Evolutionary conservation across 306 rosid species (phyloP).

Genomic region (Dalbergia cochinchinensis): DNA sequence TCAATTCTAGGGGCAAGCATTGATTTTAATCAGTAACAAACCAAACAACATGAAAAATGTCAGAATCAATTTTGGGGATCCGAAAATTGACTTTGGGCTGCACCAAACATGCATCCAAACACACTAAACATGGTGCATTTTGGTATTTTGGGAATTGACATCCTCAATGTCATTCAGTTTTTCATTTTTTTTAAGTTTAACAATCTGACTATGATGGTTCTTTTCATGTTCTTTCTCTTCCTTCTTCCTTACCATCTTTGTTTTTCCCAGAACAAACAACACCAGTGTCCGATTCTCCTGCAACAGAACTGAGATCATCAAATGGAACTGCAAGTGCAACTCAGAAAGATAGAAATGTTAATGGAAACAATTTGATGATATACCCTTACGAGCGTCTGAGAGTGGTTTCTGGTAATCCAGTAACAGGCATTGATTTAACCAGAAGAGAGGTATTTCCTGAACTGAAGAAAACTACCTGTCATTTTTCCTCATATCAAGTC

Average conservation of each 20-base stretch:
- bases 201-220: neutral
- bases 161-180: conserved; percentile 20
- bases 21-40: too few species aligned
- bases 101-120: too few species aligned
- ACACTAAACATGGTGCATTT: neutral
- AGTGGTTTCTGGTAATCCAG: conserved; percentile 70
- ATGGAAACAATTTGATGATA: conserved; percentile 40
- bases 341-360: conserved; percentile 53
- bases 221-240: neutral
- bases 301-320: conserved; percentile 46
- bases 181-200: neutral
- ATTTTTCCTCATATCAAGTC: conserved; percentile 13
- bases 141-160: neutral
- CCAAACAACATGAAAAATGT: too few species aligned
- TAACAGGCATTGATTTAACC: conserved; percentile 71
- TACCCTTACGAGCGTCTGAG: conserved; percentile 79
- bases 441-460: conserved; percentile 79
- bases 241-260: conserved; percentile 16
- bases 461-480: conserved; percentile 30
- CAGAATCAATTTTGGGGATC: too few species aligned
- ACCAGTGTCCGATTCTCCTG: conserved; percentile 53
- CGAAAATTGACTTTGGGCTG: too few species aligned
- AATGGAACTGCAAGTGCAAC: conserved; percentile 42
- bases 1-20: too few species aligned
- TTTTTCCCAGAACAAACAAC: conserved; percentile 46